Percentiles rank a stretch among this genome's conserved stretches.
Evolutionary conservation across 108 stramenopile genomes (phyloP).

Genomic region (Nitzschia putrida): DNA sequence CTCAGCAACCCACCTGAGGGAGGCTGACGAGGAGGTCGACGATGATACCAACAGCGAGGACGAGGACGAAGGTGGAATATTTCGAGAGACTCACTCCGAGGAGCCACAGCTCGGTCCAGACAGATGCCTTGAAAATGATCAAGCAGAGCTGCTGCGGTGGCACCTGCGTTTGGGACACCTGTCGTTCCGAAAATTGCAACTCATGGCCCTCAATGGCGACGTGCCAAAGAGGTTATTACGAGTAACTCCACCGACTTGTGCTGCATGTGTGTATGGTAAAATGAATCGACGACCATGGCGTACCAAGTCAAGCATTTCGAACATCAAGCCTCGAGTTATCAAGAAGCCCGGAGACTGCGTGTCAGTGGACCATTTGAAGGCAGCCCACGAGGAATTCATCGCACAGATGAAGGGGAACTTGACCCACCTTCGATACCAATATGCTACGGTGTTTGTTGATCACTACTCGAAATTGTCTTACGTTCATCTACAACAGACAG

Average conservation of each 20-base stretch:
- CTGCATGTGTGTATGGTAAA: no score
- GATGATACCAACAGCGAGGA: no score
- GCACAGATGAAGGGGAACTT: slow-evolving; percentile 47
- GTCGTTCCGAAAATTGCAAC: slow-evolving; percentile 13
- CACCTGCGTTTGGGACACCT: slow-evolving; percentile 35
- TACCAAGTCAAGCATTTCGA: neutral
- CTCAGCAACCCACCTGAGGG: no score
- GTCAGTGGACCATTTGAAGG: slow-evolving; percentile 47
- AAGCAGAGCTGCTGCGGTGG: slow-evolving; percentile 39
- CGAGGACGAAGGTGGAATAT: no score
- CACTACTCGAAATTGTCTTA: slow-evolving; percentile 30
- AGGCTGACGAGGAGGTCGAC: no score
- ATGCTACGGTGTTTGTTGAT: slow-evolving; percentile 51
- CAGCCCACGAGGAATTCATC: slow-evolving; percentile 41
- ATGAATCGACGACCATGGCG: slow-evolving; percentile 31
- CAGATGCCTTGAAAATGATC: no score
- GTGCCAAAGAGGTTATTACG: no score
- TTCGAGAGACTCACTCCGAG: no score
- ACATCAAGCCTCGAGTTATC: neutral
- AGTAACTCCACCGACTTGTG: slow-evolving; percentile 3
- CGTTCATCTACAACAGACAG: slow-evolving; percentile 40
- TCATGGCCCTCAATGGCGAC: slow-evolving; percentile 19
- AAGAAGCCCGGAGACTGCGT: slow-evolving; percentile 36
- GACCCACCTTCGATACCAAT: slow-evolving; percentile 35
- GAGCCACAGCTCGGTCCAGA: no score